Evolutionary conservation across 2,329 filamentous ascomycete genomes (phyloP).

Genomic region (Sporothrix euskadiensis): DNA sequence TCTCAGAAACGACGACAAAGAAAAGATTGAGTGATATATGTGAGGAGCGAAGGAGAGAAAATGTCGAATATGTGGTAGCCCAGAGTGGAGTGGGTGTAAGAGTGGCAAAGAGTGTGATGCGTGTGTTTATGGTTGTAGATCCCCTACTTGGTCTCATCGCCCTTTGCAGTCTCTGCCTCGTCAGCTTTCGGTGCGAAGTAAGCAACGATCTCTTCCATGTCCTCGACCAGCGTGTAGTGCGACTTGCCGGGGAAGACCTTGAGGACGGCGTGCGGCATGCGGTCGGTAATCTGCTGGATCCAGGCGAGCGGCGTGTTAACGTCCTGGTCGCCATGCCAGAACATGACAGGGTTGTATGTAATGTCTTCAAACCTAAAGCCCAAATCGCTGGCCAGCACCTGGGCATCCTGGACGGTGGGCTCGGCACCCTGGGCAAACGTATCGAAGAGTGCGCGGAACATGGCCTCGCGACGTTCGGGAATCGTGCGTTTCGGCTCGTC

Average conservation of each 20-base stretch:
- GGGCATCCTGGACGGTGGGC: conserved; percentile 37
- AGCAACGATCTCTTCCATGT: conserved; percentile 28
- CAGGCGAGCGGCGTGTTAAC: conserved; percentile 39
- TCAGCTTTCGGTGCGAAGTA: conserved; percentile 8
- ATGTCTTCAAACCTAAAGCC: conserved; percentile 40
- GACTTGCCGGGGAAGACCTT: conserved; percentile 41
- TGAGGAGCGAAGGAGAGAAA: neutral
- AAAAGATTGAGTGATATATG: neutral
- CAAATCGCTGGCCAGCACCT: conserved; percentile 38
- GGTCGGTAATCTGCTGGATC: conserved; percentile 43
- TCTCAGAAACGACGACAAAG: conserved; percentile 1
- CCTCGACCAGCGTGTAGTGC: conserved; percentile 33
- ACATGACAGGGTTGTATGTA: conserved; percentile 35
- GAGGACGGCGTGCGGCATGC: conserved; percentile 40
- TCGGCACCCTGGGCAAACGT: conserved; percentile 38
- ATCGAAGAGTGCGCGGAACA: conserved; percentile 38
- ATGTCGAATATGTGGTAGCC: neutral
- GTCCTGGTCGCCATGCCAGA: conserved; percentile 42
- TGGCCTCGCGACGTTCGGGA: conserved; percentile 35
- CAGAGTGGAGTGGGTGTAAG: neutral
- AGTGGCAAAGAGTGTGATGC: neutral
- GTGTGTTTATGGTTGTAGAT: neutral
- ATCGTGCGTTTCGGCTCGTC: conserved; percentile 22
- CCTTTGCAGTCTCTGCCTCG: neutral
- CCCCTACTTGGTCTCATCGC: neutral